A percentile compares a stretch with the other conserved stretches of the same genome.
These are phyloP conservation scores for Przewalskia tangutica DNA, from an alignment of 257 asterid genomes.

Conservation along the genomic window DNA sequence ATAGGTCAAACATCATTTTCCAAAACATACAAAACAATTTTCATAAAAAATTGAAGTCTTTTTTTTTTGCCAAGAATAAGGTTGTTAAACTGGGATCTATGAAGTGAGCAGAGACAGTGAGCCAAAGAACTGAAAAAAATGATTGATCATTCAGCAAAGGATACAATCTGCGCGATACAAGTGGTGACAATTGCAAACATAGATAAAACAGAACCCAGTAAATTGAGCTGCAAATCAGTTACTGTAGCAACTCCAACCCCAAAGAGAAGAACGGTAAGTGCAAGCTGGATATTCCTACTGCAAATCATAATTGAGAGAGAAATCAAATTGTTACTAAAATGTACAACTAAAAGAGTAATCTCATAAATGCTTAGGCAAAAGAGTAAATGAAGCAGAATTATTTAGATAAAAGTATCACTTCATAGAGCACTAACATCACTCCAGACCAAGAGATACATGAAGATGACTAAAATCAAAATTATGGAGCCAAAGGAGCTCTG, in stretches of 20 bases:
- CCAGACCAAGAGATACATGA: not conserved
- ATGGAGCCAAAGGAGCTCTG: not conserved
- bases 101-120: not conserved
- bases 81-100: not conserved
- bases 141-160: slow-evolving; percentile 18
- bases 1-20: not conserved
- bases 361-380: not conserved
- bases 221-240: slow-evolving; percentile 87
- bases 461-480: not conserved
- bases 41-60: not conserved
- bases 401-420: not conserved
- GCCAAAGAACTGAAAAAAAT: not conserved
- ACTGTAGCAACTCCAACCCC: slow-evolving; percentile 97
- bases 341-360: not conserved
- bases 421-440: not conserved
- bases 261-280: slow-evolving; percentile 65
- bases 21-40: not conserved
- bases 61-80: not conserved
- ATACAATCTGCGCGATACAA: slow-evolving; percentile 88
- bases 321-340: not conserved
- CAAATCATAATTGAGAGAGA: slow-evolving; percentile 17
- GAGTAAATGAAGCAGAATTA: not conserved
- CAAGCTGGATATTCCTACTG: slow-evolving; percentile 72
- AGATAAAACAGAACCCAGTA: slow-evolving; percentile 67
- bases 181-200: slow-evolving; percentile 76